Evolutionary conservation across 768 basidiomycete genomes (phyloP).

Genomic region (Suillus ampliporus): DNA sequence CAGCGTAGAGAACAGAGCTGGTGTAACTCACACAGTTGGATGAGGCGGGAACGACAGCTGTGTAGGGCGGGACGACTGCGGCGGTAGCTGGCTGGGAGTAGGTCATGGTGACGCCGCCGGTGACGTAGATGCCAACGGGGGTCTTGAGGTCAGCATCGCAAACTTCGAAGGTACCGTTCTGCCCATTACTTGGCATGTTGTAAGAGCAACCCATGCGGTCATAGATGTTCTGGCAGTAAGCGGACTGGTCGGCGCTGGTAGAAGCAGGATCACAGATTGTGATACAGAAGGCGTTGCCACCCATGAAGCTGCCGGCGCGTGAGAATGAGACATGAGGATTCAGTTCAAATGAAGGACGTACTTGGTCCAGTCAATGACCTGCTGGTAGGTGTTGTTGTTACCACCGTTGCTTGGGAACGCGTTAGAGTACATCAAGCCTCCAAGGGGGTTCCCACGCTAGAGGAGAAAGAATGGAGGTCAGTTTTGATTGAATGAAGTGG

Average conservation of each 20-base stretch:
- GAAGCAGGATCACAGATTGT: slow-evolving; percentile 70
- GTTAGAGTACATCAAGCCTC: slow-evolving; percentile 70
- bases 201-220: slow-evolving; percentile 76
- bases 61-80: slow-evolving; percentile 45
- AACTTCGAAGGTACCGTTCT: slow-evolving; percentile 62
- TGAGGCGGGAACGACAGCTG: slow-evolving; percentile 44
- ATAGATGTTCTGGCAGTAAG: slow-evolving; percentile 72
- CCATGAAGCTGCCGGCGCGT: slow-evolving; percentile 67
- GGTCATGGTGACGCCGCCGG: slow-evolving; percentile 47
- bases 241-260: slow-evolving; percentile 43
- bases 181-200: slow-evolving; percentile 72
- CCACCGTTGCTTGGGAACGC: slow-evolving; percentile 49
- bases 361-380: slow-evolving; percentile 73
- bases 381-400: slow-evolving; percentile 48
- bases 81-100: slow-evolving; percentile 48
- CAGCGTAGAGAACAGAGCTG: slow-evolving; percentile 43
- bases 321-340: neutral
- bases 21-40: slow-evolving; percentile 49
- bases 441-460: slow-evolving; percentile 82
- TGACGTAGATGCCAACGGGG: slow-evolving; percentile 58
- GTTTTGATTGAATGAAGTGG: slow-evolving; percentile 16
- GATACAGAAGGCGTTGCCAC: slow-evolving; percentile 65
- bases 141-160: slow-evolving; percentile 71
- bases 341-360: slow-evolving; percentile 36
- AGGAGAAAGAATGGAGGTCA: neutral